phyloP scores from a whole-genome alignment of 441 rosid genomes.

The Breynia disticha region DNA sequence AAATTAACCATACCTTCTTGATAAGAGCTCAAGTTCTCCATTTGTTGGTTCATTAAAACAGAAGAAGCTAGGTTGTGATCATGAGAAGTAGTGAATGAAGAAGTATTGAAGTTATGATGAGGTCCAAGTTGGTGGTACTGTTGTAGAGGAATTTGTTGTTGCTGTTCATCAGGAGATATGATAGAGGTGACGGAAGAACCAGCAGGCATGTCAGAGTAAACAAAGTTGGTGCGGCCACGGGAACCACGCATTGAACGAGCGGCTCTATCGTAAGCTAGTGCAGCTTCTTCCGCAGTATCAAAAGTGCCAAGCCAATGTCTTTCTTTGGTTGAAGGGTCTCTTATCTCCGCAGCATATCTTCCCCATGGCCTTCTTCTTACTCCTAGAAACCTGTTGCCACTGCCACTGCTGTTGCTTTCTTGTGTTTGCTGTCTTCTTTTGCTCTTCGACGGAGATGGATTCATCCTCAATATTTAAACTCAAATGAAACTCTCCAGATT shows the following conservation, averaged over 20 bases:
- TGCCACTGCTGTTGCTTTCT: constrained; percentile 14
- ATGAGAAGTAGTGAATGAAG: too few species aligned
- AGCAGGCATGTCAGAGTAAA: constrained; percentile 68
- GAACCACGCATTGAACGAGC: constrained; percentile 74
- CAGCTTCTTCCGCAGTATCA: constrained; percentile 77
- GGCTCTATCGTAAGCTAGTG: constrained; percentile 75
- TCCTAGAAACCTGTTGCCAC: constrained; percentile 39
- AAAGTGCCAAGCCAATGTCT: constrained; percentile 88
- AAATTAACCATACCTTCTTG: constrained; percentile 11
- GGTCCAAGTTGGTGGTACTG: constrained; percentile 8
- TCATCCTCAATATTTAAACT: background rate
- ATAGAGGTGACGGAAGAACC: constrained; percentile 72
- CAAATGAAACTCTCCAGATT: background rate
- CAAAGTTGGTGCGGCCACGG: constrained; percentile 67
- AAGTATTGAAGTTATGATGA: too few species aligned
- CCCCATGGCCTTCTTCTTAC: constrained; percentile 89
- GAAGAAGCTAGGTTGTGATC: too few species aligned
- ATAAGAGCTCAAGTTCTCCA: constrained; percentile 7
- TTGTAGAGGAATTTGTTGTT: constrained; percentile 14
- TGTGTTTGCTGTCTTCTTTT: background rate
- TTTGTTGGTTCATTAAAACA: too few species aligned
- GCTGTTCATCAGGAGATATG: constrained; percentile 56
- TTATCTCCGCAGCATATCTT: constrained; percentile 72
- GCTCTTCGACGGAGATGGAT: background rate
- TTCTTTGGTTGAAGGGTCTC: constrained; percentile 77